Percentiles rank a stretch among this genome's conserved stretches.
These are phyloP conservation scores for Alternaria sp. DNA, from an alignment of 2,329 filamentous ascomycete species.

Conservation along the genomic window DNA sequence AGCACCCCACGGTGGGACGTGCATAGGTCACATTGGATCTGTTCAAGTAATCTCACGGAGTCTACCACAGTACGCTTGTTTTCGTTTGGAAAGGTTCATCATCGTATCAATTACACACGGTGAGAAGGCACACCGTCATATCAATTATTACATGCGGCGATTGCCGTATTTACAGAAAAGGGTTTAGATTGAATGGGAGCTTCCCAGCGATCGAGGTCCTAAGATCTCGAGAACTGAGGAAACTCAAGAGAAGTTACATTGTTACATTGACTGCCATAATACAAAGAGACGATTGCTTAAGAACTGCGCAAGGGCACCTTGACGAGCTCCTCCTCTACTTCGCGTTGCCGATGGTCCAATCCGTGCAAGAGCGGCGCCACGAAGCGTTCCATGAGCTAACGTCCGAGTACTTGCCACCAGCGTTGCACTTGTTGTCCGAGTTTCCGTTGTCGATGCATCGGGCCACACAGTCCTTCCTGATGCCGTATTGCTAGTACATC, in stretches of 20 bases:
- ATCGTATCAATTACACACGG: neutral
- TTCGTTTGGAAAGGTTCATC: neutral
- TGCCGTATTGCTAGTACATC: neutral
- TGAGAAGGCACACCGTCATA: neutral
- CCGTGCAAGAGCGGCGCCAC: neutral
- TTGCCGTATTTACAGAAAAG: neutral
- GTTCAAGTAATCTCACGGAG: neutral
- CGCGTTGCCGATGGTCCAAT: neutral
- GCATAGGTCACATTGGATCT: neutral
- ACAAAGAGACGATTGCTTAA: neutral
- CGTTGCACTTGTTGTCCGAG: neutral
- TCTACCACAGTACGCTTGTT: neutral
- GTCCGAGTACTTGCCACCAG: constrained; percentile 8
- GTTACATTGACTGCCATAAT: neutral
- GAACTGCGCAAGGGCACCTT: neutral
- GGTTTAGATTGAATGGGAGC: neutral
- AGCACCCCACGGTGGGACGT: neutral
- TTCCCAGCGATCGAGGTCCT: neutral
- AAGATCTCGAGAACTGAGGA: neutral
- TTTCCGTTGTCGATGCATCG: constrained; percentile 3
- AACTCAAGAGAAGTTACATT: neutral
- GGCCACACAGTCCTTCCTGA: neutral
- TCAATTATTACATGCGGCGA: neutral
- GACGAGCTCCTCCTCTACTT: neutral
- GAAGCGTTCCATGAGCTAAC: neutral